Base-by-base conservation (phyloP, 2,329 filamentous ascomycete genomes). In the Capronia americana region DNA sequence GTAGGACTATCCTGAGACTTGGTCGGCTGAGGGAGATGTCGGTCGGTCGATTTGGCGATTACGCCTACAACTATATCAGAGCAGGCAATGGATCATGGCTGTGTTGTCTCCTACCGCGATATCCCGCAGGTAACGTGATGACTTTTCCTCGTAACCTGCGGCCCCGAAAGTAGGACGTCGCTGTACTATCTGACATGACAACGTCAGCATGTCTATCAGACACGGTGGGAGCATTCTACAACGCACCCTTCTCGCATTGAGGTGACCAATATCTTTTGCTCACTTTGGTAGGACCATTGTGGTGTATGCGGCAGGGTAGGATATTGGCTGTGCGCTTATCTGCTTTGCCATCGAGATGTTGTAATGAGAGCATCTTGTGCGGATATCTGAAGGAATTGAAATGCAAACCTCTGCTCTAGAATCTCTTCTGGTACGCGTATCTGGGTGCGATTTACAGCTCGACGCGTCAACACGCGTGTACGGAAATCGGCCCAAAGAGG, bases 251-350 rank as follows among this genome's bases (percentile, higher is more conserved):
- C 76, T 77, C 71, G 69, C 81, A 78, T 28, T 78, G 75, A 32
- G 92, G 90, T 5, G 80, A 83, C 92, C 93, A 97, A 75, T 92
- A 92, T 51, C 87, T 82, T 24, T 85, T 78, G 4, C 85, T 81
- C 1, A 87, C 82, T 58, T 88, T 85, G 61, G 94, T 82, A 0
- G 88, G 83, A 0, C 93, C 93, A 72, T 91, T 87, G 77, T 96
- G 90, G 73, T 93, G 85, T 74, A 97, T 87, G 62, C 87, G 86
- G 73, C 92, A 95, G 3, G 93, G 93, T 14, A 97, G 83, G 23
- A 97, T 80, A 74, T 97, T 90, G 63, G 66, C 57, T 11, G 51
- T 67, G 44, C 63, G 67, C 26, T 62, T 64, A 32, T 70, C 63
- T 23, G 57, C 12, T 23, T 20, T 8, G 4, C 55, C 57, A 17